Base-by-base conservation (phyloP, 352 stramenopile genomes). In the Phytophthora meadii region DNA sequence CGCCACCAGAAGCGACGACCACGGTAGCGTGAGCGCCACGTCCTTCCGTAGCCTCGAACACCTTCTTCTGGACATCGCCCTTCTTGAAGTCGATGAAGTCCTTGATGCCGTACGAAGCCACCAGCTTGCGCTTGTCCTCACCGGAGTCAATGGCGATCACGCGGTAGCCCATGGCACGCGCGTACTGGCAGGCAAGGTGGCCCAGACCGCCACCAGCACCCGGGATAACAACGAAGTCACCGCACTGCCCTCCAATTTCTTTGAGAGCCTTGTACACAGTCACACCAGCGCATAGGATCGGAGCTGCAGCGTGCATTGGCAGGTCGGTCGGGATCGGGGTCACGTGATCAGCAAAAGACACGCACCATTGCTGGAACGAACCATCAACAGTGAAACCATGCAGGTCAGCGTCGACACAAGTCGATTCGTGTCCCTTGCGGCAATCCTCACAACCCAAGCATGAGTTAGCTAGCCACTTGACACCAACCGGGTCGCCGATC, bases 241-340 rank as follows among this genome's bases (percentile, higher is more conserved):
- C 76, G 2, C 67, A 57, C 8, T 69, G 28, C 14, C 74, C 77
- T 19, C 71, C 76, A 27, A 77, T 88, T 41, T 87, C 71, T 63
- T 81, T 84, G 37, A 96, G 59, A 1, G 90, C 87, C 50, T 82
- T 91, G 66, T 92, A 97, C 4, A 82, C 82, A 0, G 91, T 97
- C 47, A 97, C 83, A 27, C 91, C 91, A 8, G 89, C 88, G 61
- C 91, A 97, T 25, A 97, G 65, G 4, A 97, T 74, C 0, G 87
- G 76, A 34, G 79, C 87, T 2, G 80, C 81, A 1, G 58, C 70
- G 22, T 74, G 56, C 30, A 88, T 65, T 4, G 66, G 52, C 14
- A 96, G 55, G 36, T 77, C 74, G 5, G 70, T 66, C 10, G 88
- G 88, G 61, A 96, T 83, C 19, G 82, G 77, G 8, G 87, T 88